These are phyloP conservation scores for Backusella liffmaniae DNA, from an alignment of 192 early-diverging fungal genomes.

Conservation along the genomic window DNA sequence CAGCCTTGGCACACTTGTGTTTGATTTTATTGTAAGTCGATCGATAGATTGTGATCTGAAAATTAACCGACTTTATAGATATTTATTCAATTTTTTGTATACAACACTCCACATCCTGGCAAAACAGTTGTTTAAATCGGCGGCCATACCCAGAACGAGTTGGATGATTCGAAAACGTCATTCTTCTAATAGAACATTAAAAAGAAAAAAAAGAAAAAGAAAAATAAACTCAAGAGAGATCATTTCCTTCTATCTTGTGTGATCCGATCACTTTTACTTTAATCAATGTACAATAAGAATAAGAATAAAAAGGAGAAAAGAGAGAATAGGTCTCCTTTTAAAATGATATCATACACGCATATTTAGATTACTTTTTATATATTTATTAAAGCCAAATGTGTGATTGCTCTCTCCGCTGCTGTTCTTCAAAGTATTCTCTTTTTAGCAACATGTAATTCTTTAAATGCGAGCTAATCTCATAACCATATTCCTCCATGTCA, in stretches of 20 bases:
- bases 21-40: slow-evolving; percentile 70
- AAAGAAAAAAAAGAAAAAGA: background rate
- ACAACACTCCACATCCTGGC: slow-evolving; percentile 18
- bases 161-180: background rate
- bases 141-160: background rate
- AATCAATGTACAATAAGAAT: too few relatives aligned
- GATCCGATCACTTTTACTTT: too few relatives aligned
- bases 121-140: background rate
- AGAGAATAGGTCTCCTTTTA: too few relatives aligned
- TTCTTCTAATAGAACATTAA: background rate
- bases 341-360: too few relatives aligned
- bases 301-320: too few relatives aligned
- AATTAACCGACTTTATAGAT: slow-evolving; percentile 36
- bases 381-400: background rate
- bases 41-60: background rate
- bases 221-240: background rate
- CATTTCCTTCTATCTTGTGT: too few relatives aligned
- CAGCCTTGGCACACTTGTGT: slow-evolving; percentile 65
- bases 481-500: slow-evolving; percentile 61
- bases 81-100: slow-evolving; percentile 68
- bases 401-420: background rate
- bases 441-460: slow-evolving; percentile 7
- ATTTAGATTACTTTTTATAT: background rate
- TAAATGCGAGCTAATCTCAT: slow-evolving; percentile 26
- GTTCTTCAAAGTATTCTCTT: background rate